phyloP scores from a whole-genome alignment of 495 filamentous ascomycete species.

The Tuber indicum region DNA sequence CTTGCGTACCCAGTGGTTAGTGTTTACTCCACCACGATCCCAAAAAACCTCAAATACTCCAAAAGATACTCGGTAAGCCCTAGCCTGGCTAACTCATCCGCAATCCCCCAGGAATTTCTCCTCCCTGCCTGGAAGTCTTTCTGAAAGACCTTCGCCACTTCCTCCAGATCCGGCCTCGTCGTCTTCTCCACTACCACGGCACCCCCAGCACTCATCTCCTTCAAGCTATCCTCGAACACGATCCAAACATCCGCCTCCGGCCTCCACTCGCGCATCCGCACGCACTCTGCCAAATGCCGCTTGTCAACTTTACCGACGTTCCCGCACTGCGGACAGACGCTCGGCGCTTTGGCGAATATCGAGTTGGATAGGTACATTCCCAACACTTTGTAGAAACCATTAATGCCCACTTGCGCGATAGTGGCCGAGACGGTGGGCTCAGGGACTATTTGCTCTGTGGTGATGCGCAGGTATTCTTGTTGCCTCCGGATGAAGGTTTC shows the following conservation, averaged over 20 bases:
- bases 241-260: constrained; percentile 6
- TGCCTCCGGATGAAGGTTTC: not conserved
- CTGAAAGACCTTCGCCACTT: constrained; percentile 8
- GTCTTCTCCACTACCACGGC: not conserved
- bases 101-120: constrained; percentile 18
- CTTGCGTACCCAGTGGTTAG: not conserved
- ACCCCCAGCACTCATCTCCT: not conserved
- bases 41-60: constrained; percentile 20
- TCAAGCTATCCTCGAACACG: constrained; percentile 6
- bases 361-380: constrained; percentile 13
- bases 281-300: constrained; percentile 17
- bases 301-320: constrained; percentile 10
- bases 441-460: constrained; percentile 18
- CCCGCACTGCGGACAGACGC: constrained; percentile 9
- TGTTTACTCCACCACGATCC: not conserved
- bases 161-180: constrained; percentile 13
- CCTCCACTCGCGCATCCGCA: constrained; percentile 4
- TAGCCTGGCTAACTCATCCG: constrained; percentile 22
- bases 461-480: constrained; percentile 9
- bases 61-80: constrained; percentile 22
- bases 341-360: constrained; percentile 2
- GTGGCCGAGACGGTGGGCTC: not conserved
- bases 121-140: not conserved
- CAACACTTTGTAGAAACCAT: constrained; percentile 10
- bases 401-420: constrained; percentile 3